Evolutionary conservation across 2,329 filamentous ascomycete species (phyloP), one percentile per base, ranked within the genome.

Genomic region (Cercospora canescens): DNA sequence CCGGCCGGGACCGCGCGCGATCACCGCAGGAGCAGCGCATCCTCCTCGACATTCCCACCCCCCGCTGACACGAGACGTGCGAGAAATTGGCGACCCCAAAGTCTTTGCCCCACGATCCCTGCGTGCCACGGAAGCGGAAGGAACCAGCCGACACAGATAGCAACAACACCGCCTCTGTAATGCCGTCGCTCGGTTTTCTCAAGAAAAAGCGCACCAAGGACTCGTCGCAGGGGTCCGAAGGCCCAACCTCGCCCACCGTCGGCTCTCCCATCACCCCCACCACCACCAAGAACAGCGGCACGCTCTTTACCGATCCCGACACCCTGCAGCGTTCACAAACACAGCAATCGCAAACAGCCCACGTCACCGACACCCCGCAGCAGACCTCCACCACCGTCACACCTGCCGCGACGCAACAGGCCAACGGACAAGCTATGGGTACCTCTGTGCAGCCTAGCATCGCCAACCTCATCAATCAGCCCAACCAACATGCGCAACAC

Each of bases 201-300:
- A 97, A 97, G 88, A 98, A 97, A 88, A 97, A 96, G 87, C 90
- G 93, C 88, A 96, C 93, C 83, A 96, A 93, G 88, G 93, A 97
- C 84, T 91, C 89, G 75, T 67, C 73, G 64, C 80, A 82, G 73
- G 82, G 84, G 70, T 80, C 79, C 78, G 67, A 70, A 89, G 79
- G 80, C 78, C 89, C 92, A 79, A 86, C 86, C 74, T 88, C 89
- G 76, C 85, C 88, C 76, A 85, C 85, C 72, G 70, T 69, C 54
- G 67, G 63, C 66, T 73, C 74, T 61, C 73, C 75, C 18, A 69
- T 82, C 82, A 62, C 82, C 82, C 69, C 85, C 81, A 79, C 81
- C 80, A 67, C 86, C 85, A 78, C 69, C 69, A 76, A 76, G 65
- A 67, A 59, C 28, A 75, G 72, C 69, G 35, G 35, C 32, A 71